Evolutionary conservation across 371 early-diverging fungal genomes (phyloP), one percentile per base, ranked within the genome.

Genomic region (Apophysomyces elegans): DNA sequence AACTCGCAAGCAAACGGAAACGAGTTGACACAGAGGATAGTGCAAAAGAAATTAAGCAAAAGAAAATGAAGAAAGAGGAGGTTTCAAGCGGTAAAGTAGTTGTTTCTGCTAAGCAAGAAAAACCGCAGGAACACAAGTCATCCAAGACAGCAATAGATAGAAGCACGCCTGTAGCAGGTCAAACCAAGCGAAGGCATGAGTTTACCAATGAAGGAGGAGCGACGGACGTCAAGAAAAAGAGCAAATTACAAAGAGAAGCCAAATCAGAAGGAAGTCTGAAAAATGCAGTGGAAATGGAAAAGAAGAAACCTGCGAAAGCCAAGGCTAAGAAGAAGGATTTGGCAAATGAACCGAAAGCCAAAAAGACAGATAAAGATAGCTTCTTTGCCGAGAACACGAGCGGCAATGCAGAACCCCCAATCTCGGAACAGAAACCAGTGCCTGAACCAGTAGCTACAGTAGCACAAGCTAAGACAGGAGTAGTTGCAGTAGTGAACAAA

Each of bases 401-500:
- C 4, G 13, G 9, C 46, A 21, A 50, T 21, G 21, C n/a, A n/a
- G 54, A 50, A 50, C 5, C 54, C 16, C 2, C 16, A 50, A 1
- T 9, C 2, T 0, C 54, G 21, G 21, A 21, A 21, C 54, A 2
- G 54, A 50, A 50, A 21, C 54, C n/a, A 50, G 21, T 62, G 70
- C 26, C 63, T 66, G 38, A 50, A 50, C 54, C 54, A 21, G 9
- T 21, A 21, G 21, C 18, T 21, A 35, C 21, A 50, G 21, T 71
- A 11, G 65, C 72, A 39, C 74, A 68, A 44, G 72, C 74, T 4
- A 73, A 81, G 35, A 85, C 87, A 4, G 88, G 88, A 62, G 87
- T 88, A 4, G 76, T 88, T 7, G 85, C 78, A 13, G 81, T 88
- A 35, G 80, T 86, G 2, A 86, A 88, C 70, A 78, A 76, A 45